phyloP scores from a whole-genome alignment of 1,139 yeast genomes.

The Candida sanyaensis region DNA sequence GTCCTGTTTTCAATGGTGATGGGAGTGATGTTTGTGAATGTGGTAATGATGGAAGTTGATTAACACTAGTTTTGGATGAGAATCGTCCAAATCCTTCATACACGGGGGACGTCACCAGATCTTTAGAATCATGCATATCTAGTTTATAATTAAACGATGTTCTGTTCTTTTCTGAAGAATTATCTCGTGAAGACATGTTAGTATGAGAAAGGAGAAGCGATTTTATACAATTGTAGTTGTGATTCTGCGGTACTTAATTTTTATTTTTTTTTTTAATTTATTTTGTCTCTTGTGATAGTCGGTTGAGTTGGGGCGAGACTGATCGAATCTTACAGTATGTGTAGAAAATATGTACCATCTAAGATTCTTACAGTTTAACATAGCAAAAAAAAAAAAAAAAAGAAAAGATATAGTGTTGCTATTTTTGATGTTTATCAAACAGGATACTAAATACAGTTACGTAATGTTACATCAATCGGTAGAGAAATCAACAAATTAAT shows the following conservation, averaged over 20 bases:
- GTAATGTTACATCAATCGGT: too few relatives aligned
- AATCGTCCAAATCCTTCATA: slow-evolving; percentile 5
- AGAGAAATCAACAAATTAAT: too few relatives aligned
- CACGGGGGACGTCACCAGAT: slow-evolving; percentile 10
- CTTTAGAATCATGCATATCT: slow-evolving; percentile 4
- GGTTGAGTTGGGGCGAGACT: too few relatives aligned
- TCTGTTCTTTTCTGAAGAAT: slow-evolving; percentile 5
- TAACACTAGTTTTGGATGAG: slow-evolving; percentile 18
- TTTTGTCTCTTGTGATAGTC: too few relatives aligned
- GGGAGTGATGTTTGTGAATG: slow-evolving; percentile 8
- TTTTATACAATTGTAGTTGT: neutral
- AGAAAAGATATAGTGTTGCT: too few relatives aligned
- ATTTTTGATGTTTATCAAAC: too few relatives aligned
- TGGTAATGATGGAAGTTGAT: slow-evolving; percentile 24
- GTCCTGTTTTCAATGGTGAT: slow-evolving; percentile 4
- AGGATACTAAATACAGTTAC: too few relatives aligned
- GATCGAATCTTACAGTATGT: too few relatives aligned
- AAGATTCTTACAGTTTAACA: too few relatives aligned
- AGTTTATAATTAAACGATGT: slow-evolving; percentile 1
- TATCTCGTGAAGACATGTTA: slow-evolving; percentile 6
- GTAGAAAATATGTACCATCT: too few relatives aligned
- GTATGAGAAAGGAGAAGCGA: neutral
- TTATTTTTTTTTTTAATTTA: neutral
- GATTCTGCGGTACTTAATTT: neutral
- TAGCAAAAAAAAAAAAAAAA: too few relatives aligned